Percentiles rank a stretch among this genome's conserved stretches.
Conservation (phyloP, 345 rosid species). For the Reutealis trisperma region DNA sequence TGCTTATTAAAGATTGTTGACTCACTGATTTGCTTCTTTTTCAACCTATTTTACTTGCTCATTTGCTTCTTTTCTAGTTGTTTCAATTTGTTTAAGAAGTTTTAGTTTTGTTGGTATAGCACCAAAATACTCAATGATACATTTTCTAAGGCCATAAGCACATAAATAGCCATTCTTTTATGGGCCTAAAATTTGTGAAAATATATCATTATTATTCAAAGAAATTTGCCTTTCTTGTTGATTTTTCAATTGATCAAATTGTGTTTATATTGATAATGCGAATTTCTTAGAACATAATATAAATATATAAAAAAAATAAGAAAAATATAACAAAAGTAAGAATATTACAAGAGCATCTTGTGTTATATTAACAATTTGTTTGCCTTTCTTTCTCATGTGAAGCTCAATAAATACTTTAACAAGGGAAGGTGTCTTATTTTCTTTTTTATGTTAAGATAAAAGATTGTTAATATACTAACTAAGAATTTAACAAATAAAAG, state of each 20-base stretch:
- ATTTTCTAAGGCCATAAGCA: not conserved
- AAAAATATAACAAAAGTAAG: no score
- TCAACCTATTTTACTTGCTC: not conserved
- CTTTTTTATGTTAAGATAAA: not conserved
- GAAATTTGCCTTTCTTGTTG: not conserved
- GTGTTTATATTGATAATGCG: not conserved
- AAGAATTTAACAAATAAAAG: not conserved
- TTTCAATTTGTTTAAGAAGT: not conserved
- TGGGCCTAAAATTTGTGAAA: not conserved
- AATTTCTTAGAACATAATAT: not conserved
- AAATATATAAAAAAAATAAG: not conserved
- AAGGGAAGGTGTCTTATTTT: not conserved
- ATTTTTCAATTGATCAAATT: not conserved
- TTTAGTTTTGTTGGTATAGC: not conserved
- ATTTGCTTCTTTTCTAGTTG: not conserved
- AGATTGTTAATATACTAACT: not conserved
- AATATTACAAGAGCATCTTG: not conserved
- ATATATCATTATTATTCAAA: not conserved
- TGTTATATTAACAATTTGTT: not conserved
- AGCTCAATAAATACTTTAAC: not conserved
- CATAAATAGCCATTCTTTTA: not conserved
- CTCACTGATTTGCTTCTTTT: not conserved
- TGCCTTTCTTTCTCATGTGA: not conserved
- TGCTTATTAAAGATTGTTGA: no score
- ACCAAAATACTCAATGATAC: not conserved